These are phyloP conservation scores for Cymodocea nodosa DNA, from an alignment of 116 monocot species.

Conservation along the genomic window DNA sequence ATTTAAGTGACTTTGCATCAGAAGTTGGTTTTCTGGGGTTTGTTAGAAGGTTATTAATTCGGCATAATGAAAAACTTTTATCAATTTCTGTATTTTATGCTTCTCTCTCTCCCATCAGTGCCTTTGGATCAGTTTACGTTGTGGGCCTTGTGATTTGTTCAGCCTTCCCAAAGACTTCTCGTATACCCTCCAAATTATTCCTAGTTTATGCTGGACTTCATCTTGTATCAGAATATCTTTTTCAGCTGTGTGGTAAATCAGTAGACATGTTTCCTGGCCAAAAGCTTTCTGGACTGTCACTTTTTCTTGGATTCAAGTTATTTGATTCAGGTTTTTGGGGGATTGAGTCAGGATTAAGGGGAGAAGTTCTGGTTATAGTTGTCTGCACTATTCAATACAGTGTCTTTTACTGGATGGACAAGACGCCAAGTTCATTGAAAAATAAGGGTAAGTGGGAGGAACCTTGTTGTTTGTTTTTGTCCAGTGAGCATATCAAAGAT, in stretches of 20 bases:
- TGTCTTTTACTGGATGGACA: slow-evolving; percentile 75
- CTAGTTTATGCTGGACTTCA: slow-evolving; percentile 73
- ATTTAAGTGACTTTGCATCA: slow-evolving; percentile 32
- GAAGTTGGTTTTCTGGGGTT: slow-evolving; percentile 50
- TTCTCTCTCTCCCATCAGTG: slow-evolving; percentile 72
- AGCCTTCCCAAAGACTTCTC: slow-evolving; percentile 73
- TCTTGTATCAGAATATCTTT: slow-evolving; percentile 65
- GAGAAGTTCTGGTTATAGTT: slow-evolving; percentile 75
- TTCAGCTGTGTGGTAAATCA: slow-evolving; percentile 86
- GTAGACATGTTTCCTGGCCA: slow-evolving; percentile 85
- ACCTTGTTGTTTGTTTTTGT: slow-evolving; percentile 78
- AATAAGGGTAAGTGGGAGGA: slow-evolving; percentile 88
- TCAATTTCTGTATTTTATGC: slow-evolving; percentile 78
- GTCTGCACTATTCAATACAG: slow-evolving; percentile 92
- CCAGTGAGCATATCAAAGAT: slow-evolving; percentile 26
- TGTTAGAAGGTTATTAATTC: slow-evolving; percentile 65
- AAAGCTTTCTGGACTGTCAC: slow-evolving; percentile 34
- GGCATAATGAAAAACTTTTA: slow-evolving; percentile 84
- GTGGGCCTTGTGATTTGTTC: slow-evolving; percentile 74
- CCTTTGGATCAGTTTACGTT: slow-evolving; percentile 78
- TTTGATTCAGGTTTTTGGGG: slow-evolving; percentile 93
- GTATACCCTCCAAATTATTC: slow-evolving; percentile 76
- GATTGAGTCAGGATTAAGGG: slow-evolving; percentile 77
- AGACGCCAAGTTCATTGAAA: slow-evolving; percentile 43
- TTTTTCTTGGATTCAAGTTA: slow-evolving; percentile 59